Base-by-base conservation (phyloP, 805 yeast species). In the Metschnikowia kofuensis region DNA sequence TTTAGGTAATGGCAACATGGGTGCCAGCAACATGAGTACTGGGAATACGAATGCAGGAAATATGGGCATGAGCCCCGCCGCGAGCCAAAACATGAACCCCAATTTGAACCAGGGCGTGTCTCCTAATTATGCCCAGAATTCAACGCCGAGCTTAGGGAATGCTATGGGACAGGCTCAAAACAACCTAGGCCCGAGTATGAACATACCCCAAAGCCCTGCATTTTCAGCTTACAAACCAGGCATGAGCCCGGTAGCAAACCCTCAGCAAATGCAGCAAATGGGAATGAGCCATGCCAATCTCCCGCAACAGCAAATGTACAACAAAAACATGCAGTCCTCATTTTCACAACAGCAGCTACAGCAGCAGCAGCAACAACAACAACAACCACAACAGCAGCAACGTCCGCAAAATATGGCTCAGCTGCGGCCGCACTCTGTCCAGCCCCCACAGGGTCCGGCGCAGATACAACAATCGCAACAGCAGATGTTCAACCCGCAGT, bases 301-400 rank as follows among this genome's bases (percentile, higher is more conserved):
- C 40, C 61, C 52, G 40, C 63, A 55, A 26, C 62, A 59, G 21
- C 63, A 57, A 36, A 37, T 41, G 48, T 39, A 28, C 29, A 44
- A 38, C 40, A 43, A 35, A 48, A 44, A 26, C 48, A 40, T 34
- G 43, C 49, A 32, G 35, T 36, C 47, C 3, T 35, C 50, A 27
- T 42, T 39, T 30, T 37, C 38, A 6, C 44, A 30, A 21, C 51
- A 21, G 42, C 54, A 45, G 21, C 35, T 3, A 14, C 45, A 42
- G 9, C 44, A 30, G 29, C 51, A 21, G 42, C 54, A 45, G 21
- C 35, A 30, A 14, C 45, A 42, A 15, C 45, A 42, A 26, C 35
- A 28, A 7, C 30, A 15, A 32, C 44, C 32, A 9, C 21, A 21
- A 14, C 35, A 30, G 28, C 45, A 42, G 14, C 45, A 42, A 32